Conservation (phyloP, 164 flowering plant genomes). For the Chloranthus sessilifolius region DNA sequence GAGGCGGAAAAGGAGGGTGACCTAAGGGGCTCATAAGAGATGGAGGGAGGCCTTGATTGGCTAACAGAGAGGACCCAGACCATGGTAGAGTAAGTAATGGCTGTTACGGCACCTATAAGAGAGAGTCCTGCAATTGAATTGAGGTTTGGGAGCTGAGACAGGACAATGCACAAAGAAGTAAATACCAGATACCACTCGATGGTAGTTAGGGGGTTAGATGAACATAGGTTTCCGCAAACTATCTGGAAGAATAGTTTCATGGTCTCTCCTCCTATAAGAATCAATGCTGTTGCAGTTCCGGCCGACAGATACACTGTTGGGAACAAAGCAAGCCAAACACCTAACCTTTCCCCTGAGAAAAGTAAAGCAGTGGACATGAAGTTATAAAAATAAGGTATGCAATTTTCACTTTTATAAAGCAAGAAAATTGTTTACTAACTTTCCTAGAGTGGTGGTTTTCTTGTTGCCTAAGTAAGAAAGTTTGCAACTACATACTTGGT, state of each 20-base stretch:
- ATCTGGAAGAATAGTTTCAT: slow-evolving; percentile 96
- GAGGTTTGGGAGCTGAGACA: slow-evolving; percentile 97
- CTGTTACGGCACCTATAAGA: slow-evolving; percentile 90
- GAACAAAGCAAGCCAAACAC: slow-evolving; percentile 92
- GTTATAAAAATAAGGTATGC: neutral
- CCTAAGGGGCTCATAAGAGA: slow-evolving; percentile 74
- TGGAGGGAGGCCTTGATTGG: slow-evolving; percentile 74
- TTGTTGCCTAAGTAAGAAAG: no score
- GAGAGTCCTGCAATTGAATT: slow-evolving; percentile 98
- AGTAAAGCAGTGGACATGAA: neutral
- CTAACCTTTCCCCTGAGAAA: slow-evolving; percentile 78
- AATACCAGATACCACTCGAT: slow-evolving; percentile 99
- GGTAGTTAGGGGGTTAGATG: slow-evolving; percentile 88
- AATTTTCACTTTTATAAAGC: no score
- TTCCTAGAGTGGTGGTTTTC: no score
- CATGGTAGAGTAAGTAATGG: slow-evolving; percentile 91
- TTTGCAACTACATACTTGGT: no score
- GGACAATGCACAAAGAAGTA: slow-evolving; percentile 84
- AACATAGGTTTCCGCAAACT: slow-evolving; percentile 85
- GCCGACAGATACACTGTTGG: slow-evolving; percentile 96
- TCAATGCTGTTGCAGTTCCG: slow-evolving; percentile 93
- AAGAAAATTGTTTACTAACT: no score
- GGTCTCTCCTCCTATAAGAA: slow-evolving; percentile 96
- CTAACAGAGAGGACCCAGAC: slow-evolving; percentile 97
- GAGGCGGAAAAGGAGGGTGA: slow-evolving; percentile 59